Evolutionary conservation across 73 alveolate genomes (phyloP), one percentile per base, ranked within the genome.

Genomic region (Paramecium sexaurelia): DNA sequence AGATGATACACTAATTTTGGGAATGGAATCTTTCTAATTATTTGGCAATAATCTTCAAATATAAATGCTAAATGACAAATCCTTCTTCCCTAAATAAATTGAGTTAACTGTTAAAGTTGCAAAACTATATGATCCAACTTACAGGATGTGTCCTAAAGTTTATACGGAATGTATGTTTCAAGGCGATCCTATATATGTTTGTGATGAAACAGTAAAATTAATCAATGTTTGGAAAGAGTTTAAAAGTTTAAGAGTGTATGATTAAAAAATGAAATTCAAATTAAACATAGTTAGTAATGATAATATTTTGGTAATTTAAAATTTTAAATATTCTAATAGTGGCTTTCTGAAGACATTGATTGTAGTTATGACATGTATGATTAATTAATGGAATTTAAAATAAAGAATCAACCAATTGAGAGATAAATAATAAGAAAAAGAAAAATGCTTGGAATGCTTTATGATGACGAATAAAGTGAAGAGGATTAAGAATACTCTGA

Each of bases 311-410:
- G 90, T 78, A 78, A 24, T 78, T 3, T 9, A 7, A 3, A 43
- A 19, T 41, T 22, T 6, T 40, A 51, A 5, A n/a, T 51, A 4
- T 0, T 78, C 9, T 22, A 9, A 27, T 20, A 78, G 90, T 78
- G 90, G 90, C 19, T 78, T 36, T 32, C 68, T 5, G 90, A 78
- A 19, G 90, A 78, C 24, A 78, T 78, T 41, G 75, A 78, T 39
- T 78, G 90, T 78, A 78, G 75, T 41, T 78, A 78, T 78, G 90
- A 78, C 13, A 78, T 78, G 90, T 78, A 78, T 78, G 90, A 78
- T 78, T 43, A 78, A 78, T 78, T 78, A 24, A 78, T 78, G 90
- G 90, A 78, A 22, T 20, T 78, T n/a, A 78, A 78, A 45, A 78
- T 78, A 29, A 39, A 45, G 45, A 78, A 78, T 6, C n/a, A 78